Evolutionary conservation across 179 eudicot species (phyloP).

Genomic region (Beta corolliflora): DNA sequence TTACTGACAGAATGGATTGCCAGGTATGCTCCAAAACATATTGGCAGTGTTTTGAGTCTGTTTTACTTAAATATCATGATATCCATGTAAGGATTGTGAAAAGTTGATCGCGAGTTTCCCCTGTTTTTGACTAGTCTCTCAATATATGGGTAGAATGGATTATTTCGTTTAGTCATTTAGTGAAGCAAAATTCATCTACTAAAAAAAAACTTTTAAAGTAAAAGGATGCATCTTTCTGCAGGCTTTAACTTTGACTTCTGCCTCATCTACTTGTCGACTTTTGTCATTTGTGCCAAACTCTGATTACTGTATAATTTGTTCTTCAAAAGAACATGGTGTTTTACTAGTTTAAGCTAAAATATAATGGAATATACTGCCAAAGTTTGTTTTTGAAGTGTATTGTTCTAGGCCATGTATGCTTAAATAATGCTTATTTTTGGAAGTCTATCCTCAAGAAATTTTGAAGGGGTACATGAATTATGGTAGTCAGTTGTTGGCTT

Average conservation of each 20-base stretch:
- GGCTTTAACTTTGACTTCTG: neutral
- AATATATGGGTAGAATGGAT: neutral
- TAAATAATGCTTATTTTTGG: neutral
- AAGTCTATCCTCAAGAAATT: neutral
- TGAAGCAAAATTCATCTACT: neutral
- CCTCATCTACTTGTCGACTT: neutral
- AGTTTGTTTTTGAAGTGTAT: neutral
- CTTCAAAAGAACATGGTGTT: neutral
- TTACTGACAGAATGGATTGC: slow-evolving; percentile 99
- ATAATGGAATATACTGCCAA: neutral
- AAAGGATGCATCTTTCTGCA: neutral
- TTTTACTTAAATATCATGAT: neutral
- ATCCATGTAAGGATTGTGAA: neutral
- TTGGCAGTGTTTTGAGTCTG: neutral
- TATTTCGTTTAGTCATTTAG: neutral
- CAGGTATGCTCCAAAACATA: slow-evolving; percentile 52
- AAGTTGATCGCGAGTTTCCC: neutral
- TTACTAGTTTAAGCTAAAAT: slow-evolving; percentile 3
- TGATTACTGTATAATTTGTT: too few species aligned
- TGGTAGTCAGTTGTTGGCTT: neutral
- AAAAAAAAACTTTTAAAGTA: neutral
- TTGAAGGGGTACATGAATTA: neutral
- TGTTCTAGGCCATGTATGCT: neutral
- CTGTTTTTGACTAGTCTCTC: neutral
- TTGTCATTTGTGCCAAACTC: neutral